Percentiles rank a stretch among this genome's conserved stretches.
These are phyloP conservation scores for Microthlaspi erraticum DNA, from an alignment of 345 rosid species.

Conservation along the genomic window DNA sequence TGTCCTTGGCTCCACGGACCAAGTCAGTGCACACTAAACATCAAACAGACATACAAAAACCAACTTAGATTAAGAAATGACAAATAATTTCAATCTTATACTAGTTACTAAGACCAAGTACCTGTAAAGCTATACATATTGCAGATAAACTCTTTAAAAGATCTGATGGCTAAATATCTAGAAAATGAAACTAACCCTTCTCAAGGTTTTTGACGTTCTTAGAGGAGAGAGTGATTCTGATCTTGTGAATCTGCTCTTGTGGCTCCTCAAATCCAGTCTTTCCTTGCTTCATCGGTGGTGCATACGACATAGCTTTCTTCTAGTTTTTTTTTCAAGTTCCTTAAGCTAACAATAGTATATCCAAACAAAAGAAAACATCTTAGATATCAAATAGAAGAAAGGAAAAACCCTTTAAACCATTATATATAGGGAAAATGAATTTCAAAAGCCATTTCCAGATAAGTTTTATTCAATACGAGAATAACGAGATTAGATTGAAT, in stretches of 20 bases:
- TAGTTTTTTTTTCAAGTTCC: not conserved
- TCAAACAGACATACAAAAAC: not conserved
- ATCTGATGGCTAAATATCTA: not conserved
- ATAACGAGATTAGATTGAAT: not conserved
- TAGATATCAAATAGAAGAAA: not conserved
- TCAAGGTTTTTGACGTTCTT: constrained; percentile 77
- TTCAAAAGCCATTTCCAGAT: constrained; percentile 1
- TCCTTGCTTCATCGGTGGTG: constrained; percentile 53
- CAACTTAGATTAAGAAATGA: not conserved
- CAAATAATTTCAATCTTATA: not conserved
- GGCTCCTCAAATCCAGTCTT: constrained; percentile 72
- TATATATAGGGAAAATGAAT: not conserved
- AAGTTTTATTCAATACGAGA: not conserved
- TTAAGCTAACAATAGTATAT: constrained; percentile 4
- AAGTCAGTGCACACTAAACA: constrained; percentile 55
- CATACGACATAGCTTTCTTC: constrained; percentile 47
- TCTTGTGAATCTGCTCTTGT: constrained; percentile 70
- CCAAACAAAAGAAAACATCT: not conserved
- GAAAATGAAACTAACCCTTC: constrained; percentile 49
- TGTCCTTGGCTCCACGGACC: constrained; percentile 66
- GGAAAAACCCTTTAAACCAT: not conserved
- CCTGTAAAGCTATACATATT: not conserved
- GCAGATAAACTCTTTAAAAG: not conserved
- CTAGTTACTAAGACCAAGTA: not conserved
- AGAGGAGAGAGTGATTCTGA: constrained; percentile 77